Conservation (phyloP, 2,329 filamentous ascomycete genomes). For the Fusarium pseudocircinatum region DNA sequence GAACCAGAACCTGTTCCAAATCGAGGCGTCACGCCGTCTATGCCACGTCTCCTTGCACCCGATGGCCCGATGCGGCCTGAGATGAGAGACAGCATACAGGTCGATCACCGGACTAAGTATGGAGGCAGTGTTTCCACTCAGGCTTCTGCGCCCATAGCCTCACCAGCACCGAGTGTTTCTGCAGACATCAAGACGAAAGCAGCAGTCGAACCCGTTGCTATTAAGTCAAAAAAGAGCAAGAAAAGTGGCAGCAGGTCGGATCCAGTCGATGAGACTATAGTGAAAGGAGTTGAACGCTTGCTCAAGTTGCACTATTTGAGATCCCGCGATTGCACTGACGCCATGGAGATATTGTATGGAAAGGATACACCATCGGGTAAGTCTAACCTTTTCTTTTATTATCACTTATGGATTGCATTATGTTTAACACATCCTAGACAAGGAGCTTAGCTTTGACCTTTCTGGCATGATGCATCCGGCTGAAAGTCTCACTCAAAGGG, state of each 20-base stretch:
- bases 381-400: no score
- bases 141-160: background rate
- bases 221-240: background rate
- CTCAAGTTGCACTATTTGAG: slow-evolving; percentile 15
- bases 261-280: slow-evolving; percentile 1
- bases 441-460: slow-evolving; percentile 10
- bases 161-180: background rate
- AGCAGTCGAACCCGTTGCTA: rapidly evolving
- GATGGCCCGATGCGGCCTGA: no score
- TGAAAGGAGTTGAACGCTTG: background rate
- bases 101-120: background rate
- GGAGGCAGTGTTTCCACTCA: background rate
- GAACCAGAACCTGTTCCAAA: no score
- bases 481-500: background rate
- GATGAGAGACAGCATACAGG: background rate
- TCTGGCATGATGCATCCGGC: background rate
- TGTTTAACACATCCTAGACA: background rate
- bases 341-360: slow-evolving; percentile 13
- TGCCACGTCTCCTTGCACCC: no score
- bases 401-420: no score
- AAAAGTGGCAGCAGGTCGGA: background rate
- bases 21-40: no score
- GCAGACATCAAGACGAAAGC: background rate
- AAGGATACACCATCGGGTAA: background rate
- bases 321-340: background rate